Percentiles rank a stretch among this genome's conserved stretches.
phyloP scores from a whole-genome alignment of 805 yeast genomes.

The Wickerhamomyces chaumierensis region DNA sequence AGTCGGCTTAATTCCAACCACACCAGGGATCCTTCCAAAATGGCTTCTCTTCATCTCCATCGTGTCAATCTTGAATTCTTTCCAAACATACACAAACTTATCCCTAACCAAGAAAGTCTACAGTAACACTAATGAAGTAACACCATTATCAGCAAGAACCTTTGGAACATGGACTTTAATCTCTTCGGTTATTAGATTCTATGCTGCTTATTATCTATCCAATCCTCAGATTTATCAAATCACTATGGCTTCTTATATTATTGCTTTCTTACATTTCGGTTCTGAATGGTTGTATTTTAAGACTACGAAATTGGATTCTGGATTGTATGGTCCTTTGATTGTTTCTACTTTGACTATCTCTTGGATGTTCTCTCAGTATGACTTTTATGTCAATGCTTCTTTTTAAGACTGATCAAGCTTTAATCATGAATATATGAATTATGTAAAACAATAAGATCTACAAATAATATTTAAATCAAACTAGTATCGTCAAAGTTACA shows the following conservation, averaged over 20 bases:
- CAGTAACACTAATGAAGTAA: slow-evolving; percentile 46
- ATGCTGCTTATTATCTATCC: slow-evolving; percentile 70
- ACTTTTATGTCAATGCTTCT: slow-evolving; percentile 40
- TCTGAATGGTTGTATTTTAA: slow-evolving; percentile 71
- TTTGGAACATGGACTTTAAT: slow-evolving; percentile 97
- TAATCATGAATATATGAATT: too few species aligned
- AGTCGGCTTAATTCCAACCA: slow-evolving; percentile 27
- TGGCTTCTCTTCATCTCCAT: slow-evolving; percentile 75
- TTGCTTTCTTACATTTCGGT: slow-evolving; percentile 79
- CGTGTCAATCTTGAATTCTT: slow-evolving; percentile 86
- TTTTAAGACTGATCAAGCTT: too few species aligned
- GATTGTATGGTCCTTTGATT: slow-evolving; percentile 79
- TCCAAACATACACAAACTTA: slow-evolving; percentile 77
- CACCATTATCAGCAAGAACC: slow-evolving; percentile 78
- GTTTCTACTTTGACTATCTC: slow-evolving; percentile 62
- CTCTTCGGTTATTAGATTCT: slow-evolving; percentile 72
- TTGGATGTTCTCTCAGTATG: slow-evolving; percentile 75
- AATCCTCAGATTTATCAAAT: slow-evolving; percentile 67
- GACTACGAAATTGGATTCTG: slow-evolving; percentile 79
- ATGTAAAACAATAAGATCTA: too few species aligned
- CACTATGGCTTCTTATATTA: slow-evolving; percentile 65
- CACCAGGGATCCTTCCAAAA: slow-evolving; percentile 57
- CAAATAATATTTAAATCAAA: too few species aligned
- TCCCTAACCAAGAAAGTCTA: slow-evolving; percentile 74
- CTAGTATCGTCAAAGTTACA: too few species aligned